Evolutionary conservation across 1,284 basidiomycete species (phyloP), one percentile per base, ranked within the genome.

Genomic region (Moesziomyces aphidis): DNA sequence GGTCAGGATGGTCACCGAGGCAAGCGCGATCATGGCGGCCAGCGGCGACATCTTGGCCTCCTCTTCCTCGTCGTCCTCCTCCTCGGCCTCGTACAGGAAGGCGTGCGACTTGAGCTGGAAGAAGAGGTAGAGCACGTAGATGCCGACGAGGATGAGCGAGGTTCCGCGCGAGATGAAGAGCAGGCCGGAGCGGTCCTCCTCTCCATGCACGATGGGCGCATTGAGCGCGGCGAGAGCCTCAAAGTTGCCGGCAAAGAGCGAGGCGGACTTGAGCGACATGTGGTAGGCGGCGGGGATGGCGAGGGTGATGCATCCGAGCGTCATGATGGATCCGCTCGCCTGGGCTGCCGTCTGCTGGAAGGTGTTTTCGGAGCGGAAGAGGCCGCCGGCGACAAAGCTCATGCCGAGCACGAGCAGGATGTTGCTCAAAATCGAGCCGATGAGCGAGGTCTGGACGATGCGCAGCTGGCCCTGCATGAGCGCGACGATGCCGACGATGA

Each of bases 251-350:
- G 83, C 83, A 1, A 85, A 73, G 51, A 85, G 80, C 45, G 83
- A 78, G 73, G 74, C 24, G 7, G 55, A 47, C 23, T 62, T 73
- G 36, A 70, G 45, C 26, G 73, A 73, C 55, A 67, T 69, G 80
- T 90, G 88, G 81, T 93, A 95, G 1, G 94, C 94, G 34, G 94
- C 94, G n/a, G 94, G 94, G 62, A 97, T 91, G 69, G 95, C 91
- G 45, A 97, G 88, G 28, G 93, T 94, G 84, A 95, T 93, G 84
- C 92, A 93, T 7, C 93, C 89, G 39, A 96, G 87, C 5, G 92
- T 94, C 92, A 95, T 92, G 63, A 96, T 83, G n/a, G 76, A 79
- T 45, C 73, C 81, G 15, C 65, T 73, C 1, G 83, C 82, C 72
- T 84, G 83, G 23, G 83, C 83, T 7, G 83, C 79, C 1, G 83